These are phyloP conservation scores for Crithidia fasciculata DNA, from an alignment of 208 protist species.

Conservation along the genomic window DNA sequence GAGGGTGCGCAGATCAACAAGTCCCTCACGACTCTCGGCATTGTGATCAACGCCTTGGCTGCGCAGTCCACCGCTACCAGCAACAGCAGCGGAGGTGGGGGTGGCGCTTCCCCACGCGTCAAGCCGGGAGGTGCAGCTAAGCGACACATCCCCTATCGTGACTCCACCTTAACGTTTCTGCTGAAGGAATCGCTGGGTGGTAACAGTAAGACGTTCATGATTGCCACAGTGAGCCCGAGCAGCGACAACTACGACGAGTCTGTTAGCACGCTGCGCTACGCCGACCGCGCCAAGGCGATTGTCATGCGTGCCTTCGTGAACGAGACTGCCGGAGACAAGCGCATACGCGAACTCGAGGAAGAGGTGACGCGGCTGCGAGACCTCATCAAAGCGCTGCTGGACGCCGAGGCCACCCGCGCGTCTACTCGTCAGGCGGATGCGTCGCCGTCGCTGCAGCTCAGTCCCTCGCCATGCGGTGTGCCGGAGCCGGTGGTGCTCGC, in stretches of 20 bases:
- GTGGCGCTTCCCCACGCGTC: background rate
- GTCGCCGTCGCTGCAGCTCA: conserved; percentile 7
- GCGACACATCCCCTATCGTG: conserved; percentile 83
- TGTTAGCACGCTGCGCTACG: conserved; percentile 91
- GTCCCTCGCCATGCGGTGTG: background rate
- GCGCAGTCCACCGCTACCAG: conserved; percentile 38
- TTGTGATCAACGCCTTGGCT: conserved; percentile 92
- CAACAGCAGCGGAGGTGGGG: background rate
- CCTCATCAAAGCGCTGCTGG: conserved; percentile 61
- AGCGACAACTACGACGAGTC: conserved; percentile 85
- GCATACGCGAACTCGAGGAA: conserved; percentile 87
- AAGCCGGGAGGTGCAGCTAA: background rate
- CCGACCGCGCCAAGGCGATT: conserved; percentile 92
- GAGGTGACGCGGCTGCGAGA: conserved; percentile 73
- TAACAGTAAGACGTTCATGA: conserved; percentile 93
- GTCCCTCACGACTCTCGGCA: conserved; percentile 88
- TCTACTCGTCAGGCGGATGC: background rate
- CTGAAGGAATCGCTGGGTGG: conserved; percentile 92
- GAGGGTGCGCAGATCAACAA: conserved; percentile 93
- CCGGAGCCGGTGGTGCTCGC: background rate
- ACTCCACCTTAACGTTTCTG: conserved; percentile 88
- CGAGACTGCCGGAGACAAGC: conserved; percentile 82
- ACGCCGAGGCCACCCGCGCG: conserved; percentile 12
- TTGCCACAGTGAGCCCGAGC: conserved; percentile 88
- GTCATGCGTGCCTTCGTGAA: conserved; percentile 89